phyloP scores from a whole-genome alignment of 805 yeast species.

The Hanseniaspora occidentalis region DNA sequence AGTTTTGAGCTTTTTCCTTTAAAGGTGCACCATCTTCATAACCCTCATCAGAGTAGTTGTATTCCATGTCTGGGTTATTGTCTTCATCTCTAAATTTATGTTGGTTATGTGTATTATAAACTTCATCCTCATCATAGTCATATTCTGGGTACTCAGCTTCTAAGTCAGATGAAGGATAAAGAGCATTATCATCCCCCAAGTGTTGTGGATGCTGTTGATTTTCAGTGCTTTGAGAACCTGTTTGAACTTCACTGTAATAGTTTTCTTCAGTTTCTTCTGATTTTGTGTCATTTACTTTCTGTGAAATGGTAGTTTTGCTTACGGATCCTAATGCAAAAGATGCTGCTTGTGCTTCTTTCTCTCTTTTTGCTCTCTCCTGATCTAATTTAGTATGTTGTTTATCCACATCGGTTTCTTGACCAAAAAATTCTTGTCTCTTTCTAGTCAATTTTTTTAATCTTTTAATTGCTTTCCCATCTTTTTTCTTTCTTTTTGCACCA shows the following conservation, averaged over 20 bases:
- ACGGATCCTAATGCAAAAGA: conserved; percentile 28
- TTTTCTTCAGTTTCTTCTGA: neutral
- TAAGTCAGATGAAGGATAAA: neutral
- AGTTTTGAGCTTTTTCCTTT: no score
- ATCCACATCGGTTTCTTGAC: conserved; percentile 12
- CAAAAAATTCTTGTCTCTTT: conserved; percentile 21
- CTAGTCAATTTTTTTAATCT: conserved; percentile 18
- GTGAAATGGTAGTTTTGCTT: conserved; percentile 5
- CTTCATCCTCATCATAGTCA: no score
- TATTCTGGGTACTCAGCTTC: neutral
- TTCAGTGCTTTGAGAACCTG: neutral
- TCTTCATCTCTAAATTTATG: neutral
- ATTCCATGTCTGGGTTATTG: neutral
- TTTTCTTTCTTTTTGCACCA: conserved; percentile 47
- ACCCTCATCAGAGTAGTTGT: neutral
- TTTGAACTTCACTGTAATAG: neutral
- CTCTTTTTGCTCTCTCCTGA: conserved; percentile 28
- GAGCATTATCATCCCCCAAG: neutral
- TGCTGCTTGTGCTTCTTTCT: conserved; percentile 31
- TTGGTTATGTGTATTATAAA: neutral
- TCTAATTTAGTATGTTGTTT: conserved; percentile 19
- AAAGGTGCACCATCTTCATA: neutral
- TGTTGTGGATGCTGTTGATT: neutral
- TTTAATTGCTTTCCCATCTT: conserved; percentile 12
- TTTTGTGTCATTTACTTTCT: conserved; percentile 5